Conservation (phyloP, 2,329 filamentous ascomycete species). For the Fusarium lyarnte region DNA sequence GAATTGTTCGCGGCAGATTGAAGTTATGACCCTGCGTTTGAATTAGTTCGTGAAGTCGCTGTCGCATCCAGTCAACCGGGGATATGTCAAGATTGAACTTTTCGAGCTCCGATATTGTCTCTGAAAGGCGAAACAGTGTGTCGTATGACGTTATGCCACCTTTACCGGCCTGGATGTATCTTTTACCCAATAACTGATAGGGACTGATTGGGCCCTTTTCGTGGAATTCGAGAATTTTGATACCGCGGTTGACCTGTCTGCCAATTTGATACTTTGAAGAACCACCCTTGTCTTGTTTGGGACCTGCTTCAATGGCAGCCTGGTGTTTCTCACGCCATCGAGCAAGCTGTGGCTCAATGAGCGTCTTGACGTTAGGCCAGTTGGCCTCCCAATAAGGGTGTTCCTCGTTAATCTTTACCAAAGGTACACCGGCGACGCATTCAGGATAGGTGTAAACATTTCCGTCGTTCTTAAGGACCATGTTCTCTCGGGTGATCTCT, state of each 20-base stretch:
- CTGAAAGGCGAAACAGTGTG: conserved; percentile 64
- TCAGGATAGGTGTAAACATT: conserved; percentile 60
- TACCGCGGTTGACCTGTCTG: conserved; percentile 65
- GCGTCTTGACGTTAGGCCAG: conserved; percentile 58
- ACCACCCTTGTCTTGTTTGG: conserved; percentile 46
- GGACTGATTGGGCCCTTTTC: conserved; percentile 62
- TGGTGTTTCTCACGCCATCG: conserved; percentile 61
- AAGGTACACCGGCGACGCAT: conserved; percentile 62
- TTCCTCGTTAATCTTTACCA: conserved; percentile 59
- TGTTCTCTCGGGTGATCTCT: conserved; percentile 56
- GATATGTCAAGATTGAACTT: conserved; percentile 63
- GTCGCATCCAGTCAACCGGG: conserved; percentile 66
- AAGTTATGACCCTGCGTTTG: conserved; percentile 57
- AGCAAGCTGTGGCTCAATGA: conserved; percentile 56
- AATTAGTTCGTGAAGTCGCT: conserved; percentile 63
- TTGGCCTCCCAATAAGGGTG: conserved; percentile 66
- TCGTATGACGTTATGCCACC: conserved; percentile 62
- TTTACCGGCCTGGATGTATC: conserved; percentile 55
- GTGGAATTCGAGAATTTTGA: conserved; percentile 62
- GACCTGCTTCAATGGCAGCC: conserved; percentile 47
- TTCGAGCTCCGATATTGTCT: conserved; percentile 62
- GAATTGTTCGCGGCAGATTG: conserved; percentile 60
- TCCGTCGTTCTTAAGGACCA: conserved; percentile 61
- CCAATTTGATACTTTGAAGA: conserved; percentile 63
- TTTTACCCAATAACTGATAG: conserved; percentile 65